Conservation (phyloP, 2,329 filamentous ascomycete genomes). For the Phoma sp. region DNA sequence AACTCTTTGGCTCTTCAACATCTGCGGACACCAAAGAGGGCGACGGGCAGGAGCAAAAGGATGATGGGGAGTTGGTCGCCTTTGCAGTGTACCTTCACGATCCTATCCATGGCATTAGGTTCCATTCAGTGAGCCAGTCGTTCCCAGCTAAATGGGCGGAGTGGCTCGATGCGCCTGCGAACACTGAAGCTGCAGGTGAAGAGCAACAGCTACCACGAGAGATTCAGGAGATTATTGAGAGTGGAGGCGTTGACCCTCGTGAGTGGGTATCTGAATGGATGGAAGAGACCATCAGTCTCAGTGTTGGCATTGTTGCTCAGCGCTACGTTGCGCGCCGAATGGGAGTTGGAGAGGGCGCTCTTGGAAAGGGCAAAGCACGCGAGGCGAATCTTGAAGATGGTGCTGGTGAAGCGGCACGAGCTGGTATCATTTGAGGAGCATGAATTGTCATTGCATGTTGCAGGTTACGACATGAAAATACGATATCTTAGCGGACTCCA, state of each 20-base stretch:
- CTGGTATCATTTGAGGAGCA: constrained; percentile 47
- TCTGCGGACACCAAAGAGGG: constrained; percentile 64
- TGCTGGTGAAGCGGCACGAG: constrained; percentile 68
- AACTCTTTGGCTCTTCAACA: constrained; percentile 68
- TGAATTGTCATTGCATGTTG: constrained; percentile 7
- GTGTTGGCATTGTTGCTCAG: constrained; percentile 87
- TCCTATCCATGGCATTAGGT: constrained; percentile 89
- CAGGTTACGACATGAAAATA: constrained; percentile 3
- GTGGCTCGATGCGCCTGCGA: constrained; percentile 77
- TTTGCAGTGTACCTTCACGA: constrained; percentile 86
- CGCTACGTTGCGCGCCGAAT: constrained; percentile 93
- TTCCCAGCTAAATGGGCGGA: constrained; percentile 85
- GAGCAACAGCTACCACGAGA: constrained; percentile 75
- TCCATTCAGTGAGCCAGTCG: constrained; percentile 80
- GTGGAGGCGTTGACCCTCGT: constrained; percentile 81
- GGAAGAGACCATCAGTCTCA: constrained; percentile 81
- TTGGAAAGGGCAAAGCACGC: constrained; percentile 65
- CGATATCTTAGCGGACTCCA: neutral
- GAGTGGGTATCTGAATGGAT: constrained; percentile 99
- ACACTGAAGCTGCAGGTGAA: constrained; percentile 46
- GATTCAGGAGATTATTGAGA: constrained; percentile 82
- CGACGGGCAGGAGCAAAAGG: constrained; percentile 62
- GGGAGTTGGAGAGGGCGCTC: constrained; percentile 87
- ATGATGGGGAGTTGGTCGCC: constrained; percentile 69
- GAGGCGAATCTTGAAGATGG: constrained; percentile 63